Evolutionary conservation across 2,329 filamentous ascomycete species (phyloP), one percentile per base, ranked within the genome.

Genomic region (Ascochyta rabiei): DNA sequence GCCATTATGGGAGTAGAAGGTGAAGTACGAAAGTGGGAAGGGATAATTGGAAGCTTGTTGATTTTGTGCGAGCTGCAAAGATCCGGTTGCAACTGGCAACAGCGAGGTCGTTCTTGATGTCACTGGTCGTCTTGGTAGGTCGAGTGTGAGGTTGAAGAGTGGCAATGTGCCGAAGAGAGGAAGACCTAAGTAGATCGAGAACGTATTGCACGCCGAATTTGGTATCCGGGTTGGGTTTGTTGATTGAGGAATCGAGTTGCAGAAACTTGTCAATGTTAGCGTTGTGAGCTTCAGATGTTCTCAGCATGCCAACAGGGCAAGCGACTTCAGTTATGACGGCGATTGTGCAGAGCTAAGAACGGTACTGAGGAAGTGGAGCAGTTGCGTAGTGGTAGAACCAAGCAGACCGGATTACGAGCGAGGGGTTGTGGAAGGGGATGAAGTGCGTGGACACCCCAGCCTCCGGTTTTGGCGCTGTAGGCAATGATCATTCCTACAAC

Each of bases 251-350:
- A 3, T 38, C n/a, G 34, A 9, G 18, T 12, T 57, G 39, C 37
- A 57, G 43, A 34, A 40, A n/a, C 59, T 70, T 64, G 48, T 61
- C 47, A 47, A 54, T n/a, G 47, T 64, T 49, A 64, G 62, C 55
- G 44, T 49, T 63, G 44, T 64, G 56, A 24, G 61, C 59, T 35
- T 61, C 56, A 52, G 66, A 68, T 46, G 60, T 59, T 57, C 60
- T 60, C 34, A 70, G 60, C 60, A 72, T 57, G 38, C 23, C 54
- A 28, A 66, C 58, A 31, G 69, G 60, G 50, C 64, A 61, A 52
- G 49, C 44, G 13, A 57, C 48, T 44, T 72, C 66, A 38, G 59
- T 43, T 67, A 71, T 70, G 33, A 40, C 61, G 55, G 19, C 23
- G 39, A 40, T 39, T 41, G 7, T 37, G 38, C 12, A 30, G 21